Evolutionary conservation across 140 eudicot species (phyloP).

Genomic region (Ambrosia hybrid): DNA sequence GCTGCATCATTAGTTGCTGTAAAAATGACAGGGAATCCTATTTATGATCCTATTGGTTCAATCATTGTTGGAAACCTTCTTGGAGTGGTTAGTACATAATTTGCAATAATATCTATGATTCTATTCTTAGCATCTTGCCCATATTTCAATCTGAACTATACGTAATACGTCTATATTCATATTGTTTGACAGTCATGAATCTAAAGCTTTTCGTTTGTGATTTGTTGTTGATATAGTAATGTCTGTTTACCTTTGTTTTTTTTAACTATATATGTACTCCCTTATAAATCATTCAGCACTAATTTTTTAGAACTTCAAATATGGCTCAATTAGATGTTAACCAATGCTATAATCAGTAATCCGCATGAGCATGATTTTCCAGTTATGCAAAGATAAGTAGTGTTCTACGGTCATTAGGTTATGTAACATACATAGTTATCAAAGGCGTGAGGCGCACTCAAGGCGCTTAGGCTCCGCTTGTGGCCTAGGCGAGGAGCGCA

Average conservation of each 20-base stretch:
- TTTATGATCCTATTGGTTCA: conserved; percentile 97
- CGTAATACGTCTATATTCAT: too few relatives aligned
- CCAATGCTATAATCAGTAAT: not conserved
- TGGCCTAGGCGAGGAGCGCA: too few relatives aligned
- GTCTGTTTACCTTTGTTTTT: not conserved
- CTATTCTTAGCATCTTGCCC: too few relatives aligned
- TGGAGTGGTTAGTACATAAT: conserved; percentile 68
- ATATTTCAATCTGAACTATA: not conserved
- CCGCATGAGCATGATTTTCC: not conserved
- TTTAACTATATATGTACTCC: not conserved
- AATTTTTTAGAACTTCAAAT: not conserved
- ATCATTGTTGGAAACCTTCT: conserved; percentile 96
- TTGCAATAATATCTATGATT: not conserved
- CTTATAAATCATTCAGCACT: not conserved
- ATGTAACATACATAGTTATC: not conserved
- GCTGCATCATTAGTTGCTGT: conserved; percentile 95
- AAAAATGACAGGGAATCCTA: conserved; percentile 87
- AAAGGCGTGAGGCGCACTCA: too few relatives aligned
- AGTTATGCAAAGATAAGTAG: not conserved
- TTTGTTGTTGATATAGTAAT: not conserved
- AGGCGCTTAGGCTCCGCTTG: too few relatives aligned
- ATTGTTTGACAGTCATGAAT: not conserved
- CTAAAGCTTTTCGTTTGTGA: not conserved
- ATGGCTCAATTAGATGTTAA: not conserved
- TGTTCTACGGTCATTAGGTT: not conserved